Conservation (phyloP, 768 basidiomycete genomes). For the button mushroom (Agaricus bisporus) region DNA sequence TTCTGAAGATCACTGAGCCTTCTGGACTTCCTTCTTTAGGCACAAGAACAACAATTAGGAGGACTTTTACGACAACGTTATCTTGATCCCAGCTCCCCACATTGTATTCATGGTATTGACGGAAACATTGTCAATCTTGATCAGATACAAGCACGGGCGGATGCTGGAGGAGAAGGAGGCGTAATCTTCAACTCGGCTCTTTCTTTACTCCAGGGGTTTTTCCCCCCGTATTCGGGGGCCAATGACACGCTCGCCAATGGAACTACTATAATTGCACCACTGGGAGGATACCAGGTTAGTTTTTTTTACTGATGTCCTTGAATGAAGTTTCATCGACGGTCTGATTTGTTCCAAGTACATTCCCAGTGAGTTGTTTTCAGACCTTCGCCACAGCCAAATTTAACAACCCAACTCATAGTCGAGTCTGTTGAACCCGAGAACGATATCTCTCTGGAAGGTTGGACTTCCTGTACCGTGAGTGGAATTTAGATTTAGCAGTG, state of each 20-base stretch:
- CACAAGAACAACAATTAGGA: slow-evolving; percentile 56
- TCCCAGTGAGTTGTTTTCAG: slow-evolving; percentile 25
- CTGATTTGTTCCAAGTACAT: slow-evolving; percentile 16
- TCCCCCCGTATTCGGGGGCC: slow-evolving; percentile 41
- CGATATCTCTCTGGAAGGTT: slow-evolving; percentile 63
- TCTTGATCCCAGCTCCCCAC: slow-evolving; percentile 45
- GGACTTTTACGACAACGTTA: slow-evolving; percentile 45
- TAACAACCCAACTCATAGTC: slow-evolving; percentile 29
- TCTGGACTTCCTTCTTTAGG: slow-evolving; percentile 23
- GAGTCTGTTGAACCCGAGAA: slow-evolving; percentile 58
- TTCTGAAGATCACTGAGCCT: not conserved
- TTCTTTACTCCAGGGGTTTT: slow-evolving; percentile 66
- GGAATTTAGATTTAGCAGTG: not conserved
- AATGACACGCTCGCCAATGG: slow-evolving; percentile 63
- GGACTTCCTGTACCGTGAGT: slow-evolving; percentile 50
- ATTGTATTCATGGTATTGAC: slow-evolving; percentile 42
- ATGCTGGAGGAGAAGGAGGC: slow-evolving; percentile 62
- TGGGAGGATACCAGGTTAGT: slow-evolving; percentile 56
- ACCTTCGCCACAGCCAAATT: not conserved
- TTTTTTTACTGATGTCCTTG: not conserved
- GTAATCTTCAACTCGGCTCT: slow-evolving; percentile 64
- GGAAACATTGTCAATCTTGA: slow-evolving; percentile 26
- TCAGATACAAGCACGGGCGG: slow-evolving; percentile 47
- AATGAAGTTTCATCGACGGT: not conserved
- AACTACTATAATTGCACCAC: slow-evolving; percentile 48